Percentiles rank a stretch among this genome's conserved stretches.
Conservation (phyloP, 179 eudicot species). For the Camellia oleifera region DNA sequence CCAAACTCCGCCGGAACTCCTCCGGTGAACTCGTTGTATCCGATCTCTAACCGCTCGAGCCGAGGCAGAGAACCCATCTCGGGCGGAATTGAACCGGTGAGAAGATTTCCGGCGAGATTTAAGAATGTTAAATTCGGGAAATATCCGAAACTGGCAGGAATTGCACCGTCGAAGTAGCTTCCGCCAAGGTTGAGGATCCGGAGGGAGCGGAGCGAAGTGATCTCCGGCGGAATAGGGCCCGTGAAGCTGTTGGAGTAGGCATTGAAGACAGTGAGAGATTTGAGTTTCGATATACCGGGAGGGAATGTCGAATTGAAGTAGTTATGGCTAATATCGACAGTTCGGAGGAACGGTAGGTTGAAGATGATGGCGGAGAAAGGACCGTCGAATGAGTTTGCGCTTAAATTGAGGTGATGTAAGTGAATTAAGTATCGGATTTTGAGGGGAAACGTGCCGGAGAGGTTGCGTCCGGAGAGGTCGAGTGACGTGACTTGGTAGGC, state of each 20-base stretch:
- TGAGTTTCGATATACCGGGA: slow-evolving; percentile 58
- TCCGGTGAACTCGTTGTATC: slow-evolving; percentile 55
- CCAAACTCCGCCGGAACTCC: slow-evolving; percentile 48
- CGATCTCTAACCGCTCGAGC: slow-evolving; percentile 64
- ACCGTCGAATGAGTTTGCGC: slow-evolving; percentile 57
- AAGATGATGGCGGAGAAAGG: slow-evolving; percentile 46
- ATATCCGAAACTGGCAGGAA: slow-evolving; percentile 57
- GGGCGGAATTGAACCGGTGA: slow-evolving; percentile 59
- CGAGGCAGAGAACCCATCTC: slow-evolving; percentile 43
- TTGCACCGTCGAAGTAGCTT: slow-evolving; percentile 75
- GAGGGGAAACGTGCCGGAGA: slow-evolving; percentile 64
- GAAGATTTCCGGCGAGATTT: slow-evolving; percentile 59
- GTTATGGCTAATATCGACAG: slow-evolving; percentile 73
- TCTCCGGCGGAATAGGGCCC: slow-evolving; percentile 61
- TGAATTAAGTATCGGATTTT: slow-evolving; percentile 45
- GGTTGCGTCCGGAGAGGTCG: slow-evolving; percentile 61
- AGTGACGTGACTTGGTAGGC: slow-evolving; percentile 40
- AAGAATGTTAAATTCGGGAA: slow-evolving; percentile 47
- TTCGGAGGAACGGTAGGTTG: slow-evolving; percentile 46
- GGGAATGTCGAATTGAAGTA: slow-evolving; percentile 66
- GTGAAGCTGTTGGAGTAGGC: slow-evolving; percentile 82
- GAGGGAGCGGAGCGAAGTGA: slow-evolving; percentile 35
- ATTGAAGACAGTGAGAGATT: slow-evolving; percentile 37
- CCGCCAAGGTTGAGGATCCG: slow-evolving; percentile 83
- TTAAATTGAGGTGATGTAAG: slow-evolving; percentile 56